phyloP scores from a whole-genome alignment of 192 early-diverging fungal species.

The Linnemannia schmuckeri region DNA sequence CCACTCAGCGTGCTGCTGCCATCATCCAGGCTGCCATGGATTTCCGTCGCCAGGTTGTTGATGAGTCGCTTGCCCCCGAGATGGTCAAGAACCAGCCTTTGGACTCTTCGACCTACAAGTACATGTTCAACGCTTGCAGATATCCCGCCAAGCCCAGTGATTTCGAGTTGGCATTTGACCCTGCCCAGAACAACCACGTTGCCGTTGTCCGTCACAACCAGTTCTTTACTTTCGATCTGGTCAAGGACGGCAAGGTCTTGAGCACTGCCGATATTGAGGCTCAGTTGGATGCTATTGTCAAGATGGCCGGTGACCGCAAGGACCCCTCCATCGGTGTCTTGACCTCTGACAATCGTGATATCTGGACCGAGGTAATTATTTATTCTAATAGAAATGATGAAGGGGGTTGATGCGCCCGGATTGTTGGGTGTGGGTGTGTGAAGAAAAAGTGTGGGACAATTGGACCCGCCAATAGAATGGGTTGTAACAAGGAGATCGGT shows the following conservation, averaged over 20 bases:
- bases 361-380: slow-evolving; percentile 83
- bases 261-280: slow-evolving; percentile 87
- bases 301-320: slow-evolving; percentile 72
- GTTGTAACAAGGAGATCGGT: not conserved
- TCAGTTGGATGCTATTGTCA: slow-evolving; percentile 56
- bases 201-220: slow-evolving; percentile 92
- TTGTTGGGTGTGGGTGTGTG: not conserved
- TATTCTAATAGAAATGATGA: not conserved
- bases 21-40: slow-evolving; percentile 91
- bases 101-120: slow-evolving; percentile 93
- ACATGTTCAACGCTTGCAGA: slow-evolving; percentile 97
- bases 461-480: too few species aligned
- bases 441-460: not conserved
- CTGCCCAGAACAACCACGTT: slow-evolving; percentile 84
- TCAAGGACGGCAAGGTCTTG: slow-evolving; percentile 83
- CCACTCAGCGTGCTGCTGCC: slow-evolving; percentile 88
- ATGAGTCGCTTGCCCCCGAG: slow-evolving; percentile 79
- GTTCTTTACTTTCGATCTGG: slow-evolving; percentile 85
- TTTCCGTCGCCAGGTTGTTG: slow-evolving; percentile 85
- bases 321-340: slow-evolving; percentile 86
- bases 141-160: slow-evolving; percentile 91
- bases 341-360: slow-evolving; percentile 94
- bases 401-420: not conserved
- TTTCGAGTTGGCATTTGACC: slow-evolving; percentile 79
- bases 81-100: slow-evolving; percentile 81